Conservation (phyloP, 1,139 yeast species). For the Insectozyma bohioensis region DNA sequence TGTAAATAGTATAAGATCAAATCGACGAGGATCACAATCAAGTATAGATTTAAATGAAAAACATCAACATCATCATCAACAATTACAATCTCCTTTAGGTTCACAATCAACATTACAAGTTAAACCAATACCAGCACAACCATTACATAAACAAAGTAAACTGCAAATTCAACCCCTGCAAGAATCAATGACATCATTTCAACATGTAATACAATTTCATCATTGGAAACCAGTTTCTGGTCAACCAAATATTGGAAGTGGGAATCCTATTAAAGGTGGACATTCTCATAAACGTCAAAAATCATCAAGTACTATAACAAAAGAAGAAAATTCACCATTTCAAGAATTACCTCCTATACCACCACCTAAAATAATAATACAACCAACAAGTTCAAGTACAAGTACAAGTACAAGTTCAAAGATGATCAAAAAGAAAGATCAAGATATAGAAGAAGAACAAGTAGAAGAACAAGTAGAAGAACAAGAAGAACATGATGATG, state of each 20-base stretch:
- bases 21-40: constrained; percentile 8
- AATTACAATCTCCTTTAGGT: constrained; percentile 24
- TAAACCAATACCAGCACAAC: constrained; percentile 46
- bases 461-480: constrained; percentile 2
- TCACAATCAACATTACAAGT: constrained; percentile 43
- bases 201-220: constrained; percentile 52
- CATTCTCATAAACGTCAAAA: constrained; percentile 23
- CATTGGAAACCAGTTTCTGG: constrained; percentile 48
- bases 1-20: constrained; percentile 5
- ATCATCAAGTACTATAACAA: constrained; percentile 19
- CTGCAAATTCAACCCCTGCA: constrained; percentile 43
- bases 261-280: constrained; percentile 10
- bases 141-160: constrained; percentile 36
- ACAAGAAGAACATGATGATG: constrained; percentile 7
- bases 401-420: constrained; percentile 3
- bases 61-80: constrained; percentile 8
- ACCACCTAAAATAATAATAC: constrained; percentile 3
- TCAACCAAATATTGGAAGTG: constrained; percentile 3
- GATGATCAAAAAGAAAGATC: neutral
- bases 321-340: constrained; percentile 11
- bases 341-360: constrained; percentile 6
- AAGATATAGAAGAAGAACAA: constrained; percentile 1
- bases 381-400: constrained; percentile 3
- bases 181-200: constrained; percentile 52
- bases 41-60: constrained; percentile 10